Evolutionary conservation across 2,329 filamentous ascomycete genomes (phyloP), one percentile per base, ranked within the genome.

Genomic region (Hymenoscyphus infarciens): DNA sequence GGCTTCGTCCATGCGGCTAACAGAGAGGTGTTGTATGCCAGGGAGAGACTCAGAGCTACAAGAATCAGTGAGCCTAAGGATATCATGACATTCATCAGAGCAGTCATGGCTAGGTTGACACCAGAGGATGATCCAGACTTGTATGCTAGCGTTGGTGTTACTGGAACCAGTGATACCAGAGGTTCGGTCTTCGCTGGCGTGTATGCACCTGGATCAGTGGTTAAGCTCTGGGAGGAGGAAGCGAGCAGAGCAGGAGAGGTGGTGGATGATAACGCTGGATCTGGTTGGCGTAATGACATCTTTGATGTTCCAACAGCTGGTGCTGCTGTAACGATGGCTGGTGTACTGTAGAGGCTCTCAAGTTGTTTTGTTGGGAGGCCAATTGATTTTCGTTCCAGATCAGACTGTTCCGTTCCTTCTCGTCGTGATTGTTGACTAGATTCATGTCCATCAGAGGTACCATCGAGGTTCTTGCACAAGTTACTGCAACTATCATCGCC

Each of bases 181-280:
- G 81, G 69, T 3, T 83, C 83, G 11, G 78, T 94, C 0, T 98
- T 98, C 79, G 86, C 87, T 69, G 91, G 89, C 3, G 84, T 92
- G 1, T 97, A 97, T 77, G 88, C 94, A 0, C 94, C 94, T 0
- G 93, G 92, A 0, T 97, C 92, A 75, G 79, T 97, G 29, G 90
- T 95, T 59, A 92, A 90, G 77, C 76, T 96, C n/a, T 97, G 92
- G 91, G 85, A 94, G 68, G 88, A 92, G 67, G 89, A 96, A 76
- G 92, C 86, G 0, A 77, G 80, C 25, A 80, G 82, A 65, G 92
- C 91, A 0, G 82, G 81, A 22, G 90, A 96, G 75, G 82, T 86
- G 49, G 85, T 96, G 42, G 86, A 93, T 67, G 89, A 94, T 67
- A 87, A 87, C 72, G 84, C 70, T 22, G 54, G 29, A 5, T 62